These are phyloP conservation scores for Wolfiporia cocos DNA, from an alignment of 1,284 basidiomycete genomes.

Conservation along the genomic window DNA sequence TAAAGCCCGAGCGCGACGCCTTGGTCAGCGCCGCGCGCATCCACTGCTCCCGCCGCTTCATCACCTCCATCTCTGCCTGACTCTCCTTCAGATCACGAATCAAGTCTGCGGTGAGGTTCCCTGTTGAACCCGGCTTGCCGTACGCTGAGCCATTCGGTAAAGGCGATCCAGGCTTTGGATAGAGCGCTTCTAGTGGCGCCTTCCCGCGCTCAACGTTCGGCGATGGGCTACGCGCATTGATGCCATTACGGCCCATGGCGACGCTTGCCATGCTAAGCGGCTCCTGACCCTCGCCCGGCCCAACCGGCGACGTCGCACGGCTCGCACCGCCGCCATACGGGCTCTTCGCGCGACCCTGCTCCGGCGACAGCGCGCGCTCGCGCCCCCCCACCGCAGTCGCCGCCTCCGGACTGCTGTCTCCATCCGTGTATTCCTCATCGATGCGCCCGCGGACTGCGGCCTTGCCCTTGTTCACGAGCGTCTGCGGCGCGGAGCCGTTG, in stretches of 20 bases:
- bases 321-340: conserved; percentile 35
- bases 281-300: conserved; percentile 27
- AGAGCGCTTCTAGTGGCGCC: conserved; percentile 55
- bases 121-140: conserved; percentile 50
- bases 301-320: conserved; percentile 51
- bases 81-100: conserved; percentile 74
- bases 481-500: conserved; percentile 26
- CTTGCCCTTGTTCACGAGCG: conserved; percentile 37
- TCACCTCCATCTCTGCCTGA: conserved; percentile 74
- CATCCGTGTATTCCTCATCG: conserved; percentile 54
- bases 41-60: conserved; percentile 80
- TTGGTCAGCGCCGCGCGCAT: conserved; percentile 79
- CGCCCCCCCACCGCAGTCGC: conserved; percentile 34
- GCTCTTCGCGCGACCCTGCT: conserved; percentile 52
- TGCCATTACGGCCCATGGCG: conserved; percentile 42
- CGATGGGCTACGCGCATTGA: conserved; percentile 57
- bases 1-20: conserved; percentile 79
- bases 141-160: conserved; percentile 43
- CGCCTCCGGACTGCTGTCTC: conserved; percentile 44
- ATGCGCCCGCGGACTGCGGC: conserved; percentile 54
- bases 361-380: conserved; percentile 52
- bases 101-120: conserved; percentile 68
- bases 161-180: conserved; percentile 49
- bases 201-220: conserved; percentile 49
- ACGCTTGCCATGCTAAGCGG: conserved; percentile 48